Base-by-base conservation (phyloP, 306 rosid genomes). In the Sindora glabra region DNA sequence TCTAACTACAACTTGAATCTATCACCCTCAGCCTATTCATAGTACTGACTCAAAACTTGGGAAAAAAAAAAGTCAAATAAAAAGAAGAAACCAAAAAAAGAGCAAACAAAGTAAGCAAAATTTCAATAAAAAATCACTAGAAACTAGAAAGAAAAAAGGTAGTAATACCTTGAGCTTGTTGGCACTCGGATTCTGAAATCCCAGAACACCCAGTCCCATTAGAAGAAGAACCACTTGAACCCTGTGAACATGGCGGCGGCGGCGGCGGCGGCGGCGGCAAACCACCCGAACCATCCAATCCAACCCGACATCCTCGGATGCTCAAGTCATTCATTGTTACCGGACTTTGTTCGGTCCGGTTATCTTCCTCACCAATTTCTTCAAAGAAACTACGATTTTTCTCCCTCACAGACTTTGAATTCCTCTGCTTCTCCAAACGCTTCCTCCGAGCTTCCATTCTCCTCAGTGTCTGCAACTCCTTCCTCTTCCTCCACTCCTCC, bases 401-500 rank as follows among this genome's bases (percentile, higher is more conserved):
- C 34, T 72, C 89, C 49, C 79, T 75, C 21, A 49, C 1, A 2
- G 78, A 72, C 76, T 74, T 86, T 29, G 33, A 47, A 48, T 53
- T 79, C 52, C 80, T 77, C 74, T 82, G 92, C 78, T 82, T 89
- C 84, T 83, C 97, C 1, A 71, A 69, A 1, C 92, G 68, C 74
- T 84, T 89, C 49, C 84, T 56, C 65, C 82, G 74, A 0, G 92
- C 95, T 47, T 83, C 97, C 86, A 86, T 47, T 32, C 97, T 70
- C 62, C 95, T 72, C 59, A 81, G 41, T 2, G 81, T 71, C 82
- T 89, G 97, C 73, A 89, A 4, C 69, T 84, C 87, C 74, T 86
- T 89, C 86, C 92, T 79, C 77, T 63, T 78, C 72, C 87, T 74
- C 87, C 87, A 79, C 60, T 79, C 85, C 5, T 79, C 89, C 52